Evolutionary conservation across 148 eudicot genomes (phyloP).

Genomic region (Diospyros lotus): DNA sequence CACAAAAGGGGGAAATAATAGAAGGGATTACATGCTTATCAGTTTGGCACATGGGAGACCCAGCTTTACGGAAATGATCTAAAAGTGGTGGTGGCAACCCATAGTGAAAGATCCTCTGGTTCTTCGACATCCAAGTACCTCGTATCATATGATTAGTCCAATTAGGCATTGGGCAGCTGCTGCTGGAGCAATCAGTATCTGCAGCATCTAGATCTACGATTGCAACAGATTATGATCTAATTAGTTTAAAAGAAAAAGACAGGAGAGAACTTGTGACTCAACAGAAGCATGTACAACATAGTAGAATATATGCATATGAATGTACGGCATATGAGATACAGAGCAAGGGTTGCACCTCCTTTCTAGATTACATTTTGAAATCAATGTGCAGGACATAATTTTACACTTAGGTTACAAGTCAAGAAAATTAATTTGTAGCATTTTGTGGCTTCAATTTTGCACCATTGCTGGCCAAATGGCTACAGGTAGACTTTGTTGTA

Average conservation of each 20-base stretch:
- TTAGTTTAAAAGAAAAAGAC: not conserved
- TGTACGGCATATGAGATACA: not conserved
- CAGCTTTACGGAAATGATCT: constrained; percentile 51
- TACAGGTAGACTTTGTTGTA: not conserved
- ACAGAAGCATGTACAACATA: not conserved
- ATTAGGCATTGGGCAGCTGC: constrained; percentile 22
- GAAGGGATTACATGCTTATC: constrained; percentile 36
- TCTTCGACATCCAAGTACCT: constrained; percentile 74
- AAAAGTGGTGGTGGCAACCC: constrained; percentile 77
- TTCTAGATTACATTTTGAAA: not conserved
- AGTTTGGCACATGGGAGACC: constrained; percentile 23
- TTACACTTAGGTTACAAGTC: not conserved
- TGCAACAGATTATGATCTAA: not conserved
- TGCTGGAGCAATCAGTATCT: constrained; percentile 27
- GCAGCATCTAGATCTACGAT: constrained; percentile 48
- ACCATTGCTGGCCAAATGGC: not conserved
- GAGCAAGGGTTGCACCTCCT: no score
- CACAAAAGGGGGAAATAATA: constrained; percentile 7
- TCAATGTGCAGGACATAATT: not conserved
- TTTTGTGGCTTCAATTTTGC: not conserved
- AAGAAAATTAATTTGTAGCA: no score
- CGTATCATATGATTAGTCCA: constrained; percentile 77
- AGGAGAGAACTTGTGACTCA: no score
- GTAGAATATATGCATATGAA: not conserved
- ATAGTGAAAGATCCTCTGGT: constrained; percentile 60